Base-by-base conservation (phyloP, 768 basidiomycete species). In the Auricularia heimuer region DNA sequence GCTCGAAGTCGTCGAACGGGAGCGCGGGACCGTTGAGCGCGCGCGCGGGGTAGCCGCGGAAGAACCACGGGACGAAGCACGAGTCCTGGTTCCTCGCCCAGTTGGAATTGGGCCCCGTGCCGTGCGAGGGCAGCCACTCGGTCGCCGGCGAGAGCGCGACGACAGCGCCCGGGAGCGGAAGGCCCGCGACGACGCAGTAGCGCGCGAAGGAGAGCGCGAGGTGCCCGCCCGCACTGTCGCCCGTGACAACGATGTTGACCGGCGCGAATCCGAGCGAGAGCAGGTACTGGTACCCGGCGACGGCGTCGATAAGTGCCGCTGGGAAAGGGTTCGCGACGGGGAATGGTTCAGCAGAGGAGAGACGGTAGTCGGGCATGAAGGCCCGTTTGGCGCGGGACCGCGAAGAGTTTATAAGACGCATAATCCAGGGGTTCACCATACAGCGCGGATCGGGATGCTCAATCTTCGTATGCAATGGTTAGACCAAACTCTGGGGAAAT, bases 151-250 rank as follows among this genome's bases (percentile, higher is more conserved):
- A 85, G 45, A 83, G 75, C 3, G 85, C 74, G 47, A 88, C 69
- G 1, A 88, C 75, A 3, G 76, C 77, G 10, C 79, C 78, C 1
- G 84, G 82, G 44, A 77, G 78, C 11, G 73, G 64, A 35, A 69
- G 70, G 36, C 75, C 74, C 72, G 85, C 73, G 66, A 85, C 82
- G 18, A 82, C 75, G 33, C 90, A 80, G 68, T 87, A 86, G 3
- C 85, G 84, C 8, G 77, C 80, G 54, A 89, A 78, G 0, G 85
- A 84, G 39, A 84, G 78, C 0, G 84, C 83, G 33, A 92, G 82
- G 73, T 92, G 88, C 3, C 80, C 91, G 2, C 91, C 90, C 0
- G 90, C 89, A 1, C 88, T 92, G 71, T 93, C 90, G 2, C 90
- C 91, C 21, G 78, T 78, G 24, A 92, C 62, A 64, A 89, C 78